phyloP scores from a whole-genome alignment of 2,329 filamentous ascomycete genomes.

The Endocalyx cinctus region DNA sequence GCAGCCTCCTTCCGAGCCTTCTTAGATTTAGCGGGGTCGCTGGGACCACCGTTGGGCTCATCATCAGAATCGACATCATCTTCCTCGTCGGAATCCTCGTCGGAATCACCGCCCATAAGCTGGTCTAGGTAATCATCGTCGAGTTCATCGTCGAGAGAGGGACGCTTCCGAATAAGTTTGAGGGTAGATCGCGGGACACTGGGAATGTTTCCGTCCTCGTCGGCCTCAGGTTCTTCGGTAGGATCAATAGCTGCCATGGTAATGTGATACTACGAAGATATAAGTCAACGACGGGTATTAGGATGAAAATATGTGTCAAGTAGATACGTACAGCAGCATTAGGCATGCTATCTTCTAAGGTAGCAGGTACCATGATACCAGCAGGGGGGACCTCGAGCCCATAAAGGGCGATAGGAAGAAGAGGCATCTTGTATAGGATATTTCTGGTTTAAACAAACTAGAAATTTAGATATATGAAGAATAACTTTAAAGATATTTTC shows the following conservation, averaged over 20 bases:
- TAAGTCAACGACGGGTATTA: too few species aligned
- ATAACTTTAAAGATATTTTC: too few species aligned
- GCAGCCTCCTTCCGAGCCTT: slow-evolving; percentile 77
- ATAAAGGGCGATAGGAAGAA: slow-evolving; percentile 73
- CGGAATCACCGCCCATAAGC: slow-evolving; percentile 45
- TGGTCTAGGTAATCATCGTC: slow-evolving; percentile 61
- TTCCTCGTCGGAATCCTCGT: slow-evolving; percentile 48
- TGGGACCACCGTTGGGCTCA: slow-evolving; percentile 81
- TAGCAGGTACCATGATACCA: slow-evolving; percentile 75
- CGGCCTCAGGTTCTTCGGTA: slow-evolving; percentile 65
- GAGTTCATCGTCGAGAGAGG: slow-evolving; percentile 57
- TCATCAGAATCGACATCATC: slow-evolving; percentile 47
- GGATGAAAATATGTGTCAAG: not conserved
- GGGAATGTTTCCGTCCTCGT: slow-evolving; percentile 57
- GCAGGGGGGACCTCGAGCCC: slow-evolving; percentile 86
- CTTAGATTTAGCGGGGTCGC: slow-evolving; percentile 85
- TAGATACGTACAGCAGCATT: slow-evolving; percentile 63
- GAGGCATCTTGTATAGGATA: slow-evolving; percentile 55
- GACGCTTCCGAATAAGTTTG: slow-evolving; percentile 77
- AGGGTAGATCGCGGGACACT: slow-evolving; percentile 74
- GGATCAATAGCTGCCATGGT: slow-evolving; percentile 99
- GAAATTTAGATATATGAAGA: too few species aligned
- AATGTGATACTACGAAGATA: slow-evolving; percentile 71
- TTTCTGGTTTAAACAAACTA: too few species aligned
- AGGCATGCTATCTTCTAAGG: slow-evolving; percentile 62